These are phyloP conservation scores for Yamadazyma nakazawae DNA, from an alignment of 805 yeast genomes.

Conservation along the genomic window DNA sequence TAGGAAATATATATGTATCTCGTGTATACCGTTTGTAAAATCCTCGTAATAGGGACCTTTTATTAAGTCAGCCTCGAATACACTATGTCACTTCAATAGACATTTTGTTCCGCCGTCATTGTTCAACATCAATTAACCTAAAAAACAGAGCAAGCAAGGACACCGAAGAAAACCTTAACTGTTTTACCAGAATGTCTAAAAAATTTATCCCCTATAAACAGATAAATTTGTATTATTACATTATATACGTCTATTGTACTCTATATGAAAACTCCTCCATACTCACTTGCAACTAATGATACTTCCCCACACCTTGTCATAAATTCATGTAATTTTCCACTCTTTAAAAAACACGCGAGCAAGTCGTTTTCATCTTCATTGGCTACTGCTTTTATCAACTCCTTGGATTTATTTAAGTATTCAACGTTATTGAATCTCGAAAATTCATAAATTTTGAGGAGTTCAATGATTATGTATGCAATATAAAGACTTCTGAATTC, in stretches of 20 bases:
- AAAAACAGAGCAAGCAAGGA: too few species aligned
- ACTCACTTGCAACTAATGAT: conserved; percentile 48
- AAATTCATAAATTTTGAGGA: conserved; percentile 49
- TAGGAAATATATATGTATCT: conserved; percentile 23
- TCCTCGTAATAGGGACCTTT: too few species aligned
- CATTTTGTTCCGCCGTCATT: too few species aligned
- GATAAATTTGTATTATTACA: not conserved
- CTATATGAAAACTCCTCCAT: conserved; percentile 32
- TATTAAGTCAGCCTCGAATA: too few species aligned
- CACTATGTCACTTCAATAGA: too few species aligned
- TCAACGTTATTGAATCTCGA: conserved; percentile 37
- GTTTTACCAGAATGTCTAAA: too few species aligned
- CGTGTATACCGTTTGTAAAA: not conserved
- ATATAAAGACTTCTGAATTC: conserved; percentile 66
- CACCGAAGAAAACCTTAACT: too few species aligned
- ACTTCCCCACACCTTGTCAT: conserved; percentile 52
- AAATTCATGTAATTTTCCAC: conserved; percentile 56
- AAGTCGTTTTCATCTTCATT: conserved; percentile 58
- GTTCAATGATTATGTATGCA: conserved; percentile 67
- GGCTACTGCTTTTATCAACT: conserved; percentile 61
- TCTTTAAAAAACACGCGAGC: conserved; percentile 55
- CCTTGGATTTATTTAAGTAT: conserved; percentile 55
- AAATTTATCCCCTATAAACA: too few species aligned
- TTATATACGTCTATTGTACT: not conserved
- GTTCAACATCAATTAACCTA: too few species aligned